phyloP scores from a whole-genome alignment of 2,329 filamentous ascomycete species.

The Westerdykella aurantiaca region DNA sequence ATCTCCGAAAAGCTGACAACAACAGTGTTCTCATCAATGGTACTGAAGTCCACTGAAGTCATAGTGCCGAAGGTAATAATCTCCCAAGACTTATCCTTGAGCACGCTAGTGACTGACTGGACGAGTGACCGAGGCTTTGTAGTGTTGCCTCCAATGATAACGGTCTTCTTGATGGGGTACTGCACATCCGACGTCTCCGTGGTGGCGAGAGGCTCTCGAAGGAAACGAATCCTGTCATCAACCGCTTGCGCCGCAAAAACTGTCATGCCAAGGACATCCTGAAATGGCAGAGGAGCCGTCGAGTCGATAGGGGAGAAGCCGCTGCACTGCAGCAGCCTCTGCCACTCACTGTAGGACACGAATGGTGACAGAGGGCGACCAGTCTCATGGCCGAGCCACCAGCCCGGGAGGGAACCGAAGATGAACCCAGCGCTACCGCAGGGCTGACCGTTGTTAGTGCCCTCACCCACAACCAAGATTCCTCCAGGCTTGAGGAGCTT shows the following conservation, averaged over 20 bases:
- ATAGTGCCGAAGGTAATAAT: slow-evolving; percentile 1
- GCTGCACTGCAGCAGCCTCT: slow-evolving; percentile 4
- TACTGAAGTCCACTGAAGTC: neutral
- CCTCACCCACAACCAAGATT: slow-evolving; percentile 40
- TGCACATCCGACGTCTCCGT: too few species aligned
- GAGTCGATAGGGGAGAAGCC: slow-evolving; percentile 9
- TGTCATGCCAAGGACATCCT: neutral
- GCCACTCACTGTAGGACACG: slow-evolving; percentile 13
- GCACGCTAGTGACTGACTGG: neutral
- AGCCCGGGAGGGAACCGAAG: slow-evolving; percentile 36
- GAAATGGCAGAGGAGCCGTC: slow-evolving; percentile 8
- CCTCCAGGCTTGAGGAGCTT: slow-evolving; percentile 33
- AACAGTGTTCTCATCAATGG: slow-evolving; percentile 2
- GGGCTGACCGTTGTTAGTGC: slow-evolving; percentile 1
- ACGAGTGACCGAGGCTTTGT: neutral
- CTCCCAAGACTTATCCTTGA: neutral
- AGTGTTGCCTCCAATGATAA: slow-evolving; percentile 4
- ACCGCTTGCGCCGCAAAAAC: slow-evolving; percentile 11
- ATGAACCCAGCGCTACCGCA: slow-evolving; percentile 12
- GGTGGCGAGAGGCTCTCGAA: slow-evolving; percentile 7
- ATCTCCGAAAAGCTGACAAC: slow-evolving; percentile 6
- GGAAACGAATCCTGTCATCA: slow-evolving; percentile 8
- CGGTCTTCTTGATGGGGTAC: slow-evolving; percentile 1
- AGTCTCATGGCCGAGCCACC: slow-evolving; percentile 28
- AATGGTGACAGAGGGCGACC: slow-evolving; percentile 4